Evolutionary conservation across 1,139 yeast species (phyloP), one percentile per base, ranked within the genome.

Genomic region (Nakaseomyces kungkrabaensis): DNA sequence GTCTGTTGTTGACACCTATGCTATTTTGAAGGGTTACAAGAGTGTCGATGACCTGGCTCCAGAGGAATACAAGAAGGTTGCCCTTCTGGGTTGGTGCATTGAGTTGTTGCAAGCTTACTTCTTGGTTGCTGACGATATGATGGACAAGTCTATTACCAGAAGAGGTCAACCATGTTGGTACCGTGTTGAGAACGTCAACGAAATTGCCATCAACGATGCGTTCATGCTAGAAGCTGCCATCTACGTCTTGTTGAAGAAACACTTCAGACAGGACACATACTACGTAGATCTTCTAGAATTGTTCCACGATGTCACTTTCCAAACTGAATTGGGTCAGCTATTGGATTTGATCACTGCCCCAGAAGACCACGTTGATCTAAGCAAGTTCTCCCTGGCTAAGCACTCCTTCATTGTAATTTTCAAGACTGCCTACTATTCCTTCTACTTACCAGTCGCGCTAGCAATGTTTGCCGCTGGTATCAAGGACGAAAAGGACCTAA

Each of bases 141-240:
- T 94, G 99, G 99, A 94, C 70, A 81, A 81, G 59, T 87, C 97
- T 37, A 85, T 88, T 69, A 94, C 98, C 45, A 86, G 99, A 76
- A 83, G 99, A 68, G 97, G 97, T 51, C 97, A 92, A 70, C 92
- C 96, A 59, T 94, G 99, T 72, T 94, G 98, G 98, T 94, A 90
- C 73, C 82, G 74, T 64, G 78, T 73, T 49, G 84, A 81, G 54
- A 81, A 81, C 44, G 96, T 90, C 51, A 87, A 86, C 43, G 87
- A 88, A 68, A 85, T 92, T 67, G 98, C 99, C 53, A 92, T 94
- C 70, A 94, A 94, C 67, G 99, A 94, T 65, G 81, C 98, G 2
- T 94, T 92, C 69, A 88, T 94, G 95, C 78, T 94, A 58, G 98
- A 94, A 71, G 95, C 94, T 51, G 90, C 96, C 47, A 89, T 94